Conservation (phyloP, 305 asterid species). For the Fraxinus baroniana region DNA sequence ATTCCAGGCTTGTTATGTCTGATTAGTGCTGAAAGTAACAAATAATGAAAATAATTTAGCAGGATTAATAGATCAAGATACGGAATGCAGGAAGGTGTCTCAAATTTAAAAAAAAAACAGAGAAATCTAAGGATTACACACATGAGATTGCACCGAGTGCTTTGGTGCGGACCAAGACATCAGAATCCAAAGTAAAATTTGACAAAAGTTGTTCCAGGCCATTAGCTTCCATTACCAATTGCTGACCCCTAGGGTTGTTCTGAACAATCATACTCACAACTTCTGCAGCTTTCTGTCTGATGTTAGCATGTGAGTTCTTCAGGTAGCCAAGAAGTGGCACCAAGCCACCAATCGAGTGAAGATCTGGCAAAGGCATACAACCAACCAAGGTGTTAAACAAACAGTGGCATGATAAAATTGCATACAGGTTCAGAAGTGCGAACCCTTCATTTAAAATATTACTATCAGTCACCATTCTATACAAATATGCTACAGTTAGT, state of each 20-base stretch:
- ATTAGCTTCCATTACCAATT: constrained; percentile 81
- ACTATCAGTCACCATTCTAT: background rate
- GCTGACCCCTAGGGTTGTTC: constrained; percentile 87
- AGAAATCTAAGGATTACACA: constrained; percentile 28
- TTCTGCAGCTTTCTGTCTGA: constrained; percentile 91
- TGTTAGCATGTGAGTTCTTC: constrained; percentile 66
- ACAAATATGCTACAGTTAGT: background rate
- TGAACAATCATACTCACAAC: constrained; percentile 86
- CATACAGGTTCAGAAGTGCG: background rate
- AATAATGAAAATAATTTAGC: background rate
- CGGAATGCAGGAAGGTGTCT: background rate
- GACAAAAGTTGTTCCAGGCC: constrained; percentile 72
- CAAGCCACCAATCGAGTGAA: constrained; percentile 85
- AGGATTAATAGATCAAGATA: background rate
- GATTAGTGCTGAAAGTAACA: constrained; percentile 59
- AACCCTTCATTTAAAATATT: background rate
- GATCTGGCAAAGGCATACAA: constrained; percentile 46
- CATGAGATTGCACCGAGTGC: constrained; percentile 93
- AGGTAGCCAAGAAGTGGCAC: constrained; percentile 71
- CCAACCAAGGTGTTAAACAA: constrained; percentile 4
- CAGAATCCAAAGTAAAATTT: constrained; percentile 74
- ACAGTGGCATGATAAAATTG: background rate
- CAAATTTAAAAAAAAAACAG: background rate
- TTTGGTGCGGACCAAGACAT: constrained; percentile 68
- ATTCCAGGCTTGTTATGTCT: constrained; percentile 77